phyloP scores from a whole-genome alignment of 441 rosid genomes.

The Pelargonium fulgidum region DNA sequence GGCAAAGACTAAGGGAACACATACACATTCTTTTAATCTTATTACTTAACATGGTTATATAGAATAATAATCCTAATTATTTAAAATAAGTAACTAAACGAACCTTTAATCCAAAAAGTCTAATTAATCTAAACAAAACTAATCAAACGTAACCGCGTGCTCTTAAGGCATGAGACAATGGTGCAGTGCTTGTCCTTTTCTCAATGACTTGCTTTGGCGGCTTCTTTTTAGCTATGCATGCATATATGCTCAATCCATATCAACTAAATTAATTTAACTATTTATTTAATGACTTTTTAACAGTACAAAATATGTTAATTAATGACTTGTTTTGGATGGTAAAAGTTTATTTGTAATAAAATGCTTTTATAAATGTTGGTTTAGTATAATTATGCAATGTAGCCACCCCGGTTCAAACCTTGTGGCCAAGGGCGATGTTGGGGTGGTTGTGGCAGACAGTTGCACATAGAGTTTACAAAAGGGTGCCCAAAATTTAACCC shows the following conservation, averaged over 20 bases:
- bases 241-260: background rate
- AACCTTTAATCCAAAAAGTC: background rate
- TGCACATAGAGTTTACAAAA: too few species aligned
- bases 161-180: background rate
- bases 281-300: background rate
- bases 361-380: too few species aligned
- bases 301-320: background rate
- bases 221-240: slow-evolving; percentile 1
- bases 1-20: background rate
- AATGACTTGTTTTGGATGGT: background rate
- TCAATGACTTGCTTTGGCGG: background rate
- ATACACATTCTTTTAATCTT: slow-evolving; percentile 4
- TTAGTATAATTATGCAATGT: too few species aligned
- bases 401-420: too few species aligned
- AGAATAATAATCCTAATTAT: background rate
- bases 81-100: background rate
- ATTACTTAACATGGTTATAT: background rate
- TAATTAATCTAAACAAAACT: too few species aligned
- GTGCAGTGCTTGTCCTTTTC: background rate
- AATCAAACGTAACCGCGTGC: background rate
- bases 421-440: too few species aligned
- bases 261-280: background rate
- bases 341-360: background rate
- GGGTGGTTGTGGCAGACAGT: too few species aligned
- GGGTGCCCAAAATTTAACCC: too few species aligned